Evolutionary conservation across 1,139 yeast species (phyloP), one percentile per base, ranked within the genome.

Genomic region (Blastobotrys malaysiensis): DNA sequence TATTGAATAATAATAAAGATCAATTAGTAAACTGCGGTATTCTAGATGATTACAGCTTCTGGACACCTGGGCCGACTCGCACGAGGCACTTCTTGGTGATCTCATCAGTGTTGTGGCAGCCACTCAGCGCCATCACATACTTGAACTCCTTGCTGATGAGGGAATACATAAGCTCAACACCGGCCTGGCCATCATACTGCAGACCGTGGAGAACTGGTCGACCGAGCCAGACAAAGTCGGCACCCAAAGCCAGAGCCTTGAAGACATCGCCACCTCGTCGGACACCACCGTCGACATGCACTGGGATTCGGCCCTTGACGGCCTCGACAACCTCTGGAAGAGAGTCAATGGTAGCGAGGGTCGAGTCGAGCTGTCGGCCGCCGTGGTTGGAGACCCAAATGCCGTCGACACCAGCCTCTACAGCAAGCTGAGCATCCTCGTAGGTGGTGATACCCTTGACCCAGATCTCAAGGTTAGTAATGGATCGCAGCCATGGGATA

Each of bases 241-340:
- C 89, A 4, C 89, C 89, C n/a, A 84, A 71, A 54, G 86, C 83
- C 24, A 84, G 68, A 0, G 88, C 88, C 61, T 83, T 83, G 60
- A 84, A 73, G n/a, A 84, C 71, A 66, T 84, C 89, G 3, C 83
- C 77, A 6, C 87, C 88, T 62, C 86, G 73, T 60, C 88, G 74
- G 44, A 84, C 74, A 21, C 89, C 89, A 22, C 88, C 88, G 63
- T 84, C 89, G 50, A 84, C 69, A 63, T 75, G 85, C 1, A 84
- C 75, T 58, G 84, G 85, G 49, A 84, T 72, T 48, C 78, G 74
- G 45, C 78, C 76, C 44, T 73, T 68, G 36, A 71, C 75, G 16
- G 72, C 71, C 9, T 80, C 82, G 61, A 77, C 80, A 39, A 83
- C 78, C 60, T 82, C 86, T 1, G 83, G 82, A 51, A 84, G 73